Conservation (phyloP, 2,329 filamentous ascomycete species). For the Amesomyces nigricolor region DNA sequence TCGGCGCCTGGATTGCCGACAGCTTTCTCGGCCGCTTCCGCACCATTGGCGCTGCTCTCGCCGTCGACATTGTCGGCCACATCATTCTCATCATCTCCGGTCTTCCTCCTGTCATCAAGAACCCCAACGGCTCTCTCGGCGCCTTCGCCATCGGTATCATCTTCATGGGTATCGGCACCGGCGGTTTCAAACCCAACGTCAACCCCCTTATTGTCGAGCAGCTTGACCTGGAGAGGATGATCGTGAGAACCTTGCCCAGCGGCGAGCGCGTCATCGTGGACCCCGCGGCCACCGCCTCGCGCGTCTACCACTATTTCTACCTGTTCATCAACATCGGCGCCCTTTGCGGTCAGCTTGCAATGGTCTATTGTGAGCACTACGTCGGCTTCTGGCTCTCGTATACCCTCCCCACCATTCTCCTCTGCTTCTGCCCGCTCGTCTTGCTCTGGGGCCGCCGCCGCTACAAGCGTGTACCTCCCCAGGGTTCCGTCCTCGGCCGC, state of each 20-base stretch:
- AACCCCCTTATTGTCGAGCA: conserved; percentile 63
- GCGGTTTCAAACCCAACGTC: conserved; percentile 71
- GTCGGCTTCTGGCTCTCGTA: conserved; percentile 70
- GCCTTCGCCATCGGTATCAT: conserved; percentile 58
- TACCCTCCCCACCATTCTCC: conserved; percentile 60
- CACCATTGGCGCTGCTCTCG: conserved; percentile 59
- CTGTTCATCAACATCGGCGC: conserved; percentile 67
- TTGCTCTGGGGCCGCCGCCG: conserved; percentile 52
- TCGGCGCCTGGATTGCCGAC: conserved; percentile 46
- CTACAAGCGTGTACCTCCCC: conserved; percentile 55
- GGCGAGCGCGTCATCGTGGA: conserved; percentile 63
- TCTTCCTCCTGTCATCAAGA: conserved; percentile 56
- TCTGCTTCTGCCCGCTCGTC: conserved; percentile 57
- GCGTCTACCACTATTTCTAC: conserved; percentile 67
- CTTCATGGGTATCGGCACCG: conserved; percentile 55
- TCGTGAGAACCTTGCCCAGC: conserved; percentile 45
- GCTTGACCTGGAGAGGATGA: conserved; percentile 49
- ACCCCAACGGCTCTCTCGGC: conserved; percentile 50
- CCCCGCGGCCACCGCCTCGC: conserved; percentile 54
- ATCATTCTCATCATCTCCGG: conserved; percentile 60
- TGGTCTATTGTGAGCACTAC: conserved; percentile 69
- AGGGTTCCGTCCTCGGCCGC: conserved; percentile 63
- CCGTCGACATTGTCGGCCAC: conserved; percentile 59
- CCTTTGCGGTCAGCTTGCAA: conserved; percentile 55
- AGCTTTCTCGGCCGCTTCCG: conserved; percentile 62